A percentile compares a stretch with the other conserved stretches of the same genome.
Evolutionary conservation across 495 filamentous ascomycete genomes (phyloP).

Genomic region (Podospora pseudopauciseta): DNA sequence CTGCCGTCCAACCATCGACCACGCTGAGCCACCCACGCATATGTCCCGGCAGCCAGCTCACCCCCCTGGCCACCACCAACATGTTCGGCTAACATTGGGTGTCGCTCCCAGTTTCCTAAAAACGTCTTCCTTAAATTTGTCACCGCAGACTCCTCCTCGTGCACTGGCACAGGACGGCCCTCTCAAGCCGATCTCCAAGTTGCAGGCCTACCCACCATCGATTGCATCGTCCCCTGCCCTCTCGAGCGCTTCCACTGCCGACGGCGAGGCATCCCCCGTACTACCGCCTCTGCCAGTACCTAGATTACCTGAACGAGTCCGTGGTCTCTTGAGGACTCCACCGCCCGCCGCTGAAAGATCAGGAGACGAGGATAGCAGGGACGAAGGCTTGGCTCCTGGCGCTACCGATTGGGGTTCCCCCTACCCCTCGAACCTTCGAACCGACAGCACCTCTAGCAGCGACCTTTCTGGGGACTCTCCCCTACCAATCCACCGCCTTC

Average conservation of each 20-base stretch:
- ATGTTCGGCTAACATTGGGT: slow-evolving; percentile 14
- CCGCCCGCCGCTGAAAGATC: slow-evolving; percentile 20
- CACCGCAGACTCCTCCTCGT: slow-evolving; percentile 47
- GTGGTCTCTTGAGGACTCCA: slow-evolving; percentile 48
- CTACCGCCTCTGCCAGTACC: slow-evolving; percentile 52
- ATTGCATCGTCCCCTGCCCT: slow-evolving; percentile 42
- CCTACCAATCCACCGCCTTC: slow-evolving; percentile 50
- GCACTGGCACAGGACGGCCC: slow-evolving; percentile 50
- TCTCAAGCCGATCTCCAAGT: slow-evolving; percentile 21
- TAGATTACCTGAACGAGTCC: slow-evolving; percentile 44
- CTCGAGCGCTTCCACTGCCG: slow-evolving; percentile 51
- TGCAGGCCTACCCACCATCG: slow-evolving; percentile 26
- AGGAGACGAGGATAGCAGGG: not conserved
- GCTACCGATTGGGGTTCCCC: slow-evolving; percentile 73
- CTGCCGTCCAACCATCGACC: slow-evolving; percentile 3
- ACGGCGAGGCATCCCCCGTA: slow-evolving; percentile 51
- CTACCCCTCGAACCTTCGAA: slow-evolving; percentile 55
- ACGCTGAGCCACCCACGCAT: slow-evolving; percentile 12
- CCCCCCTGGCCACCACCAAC: not conserved
- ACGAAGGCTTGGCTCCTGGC: slow-evolving; percentile 46
- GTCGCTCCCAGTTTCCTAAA: slow-evolving; percentile 31
- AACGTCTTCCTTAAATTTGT: slow-evolving; percentile 50
- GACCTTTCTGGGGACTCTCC: slow-evolving; percentile 51
- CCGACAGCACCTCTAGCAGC: slow-evolving; percentile 45
- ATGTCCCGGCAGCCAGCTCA: not conserved